Evolutionary conservation across 495 filamentous ascomycete genomes (phyloP), one percentile per base, ranked within the genome.

Genomic region (Penicillium canescens): DNA sequence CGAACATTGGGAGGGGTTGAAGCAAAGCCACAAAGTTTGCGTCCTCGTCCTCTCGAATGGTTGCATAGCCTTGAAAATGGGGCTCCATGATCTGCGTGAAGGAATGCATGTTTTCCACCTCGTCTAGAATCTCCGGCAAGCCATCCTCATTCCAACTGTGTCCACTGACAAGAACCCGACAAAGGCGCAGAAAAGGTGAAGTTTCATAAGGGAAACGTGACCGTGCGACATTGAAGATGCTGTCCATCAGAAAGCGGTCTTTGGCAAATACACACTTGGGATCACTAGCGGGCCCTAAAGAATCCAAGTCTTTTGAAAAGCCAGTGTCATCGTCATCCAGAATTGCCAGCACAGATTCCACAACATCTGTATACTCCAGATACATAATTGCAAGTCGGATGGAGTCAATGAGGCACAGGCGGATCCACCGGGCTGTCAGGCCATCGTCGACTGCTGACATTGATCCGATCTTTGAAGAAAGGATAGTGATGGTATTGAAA

Each of bases 131-230:
- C 2, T 71, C 51, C 34, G 78, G 66, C 45, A 84, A 54, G 39
- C 79, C 77, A 7, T 79, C 77, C 23, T 79, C 71, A 38, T 83
- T 78, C 13, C 74, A 56, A 4, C 68, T 48, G 38, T 74, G 62
- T 36, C 61, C 67, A 50, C 61, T 69, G 14, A 72, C 56, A 11
- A 90, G 54, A 16, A 82, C 82, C 42, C 80, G 79, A 47, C 79
- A 82, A 37, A 91, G 65, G 46, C 81, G 81, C 46, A 96, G 57
- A 55, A 97, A 89, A 4, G 94, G 91, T n/a, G 83, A 63, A 20
- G 86, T 83, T 69, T 98, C 94, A 67, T 88, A 91, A 1, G 94
- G 94, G 68, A 91, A 98, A 40, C 93, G 85, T 47, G 79, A 80
- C 18, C 83, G 79, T 2, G 94, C 83, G 52, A 80, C 73, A 18